Percentiles rank a stretch among this genome's conserved stretches.
Conservation (phyloP, 2,329 filamentous ascomycete species). For the Stachybotrys chlorohalonatus region DNA sequence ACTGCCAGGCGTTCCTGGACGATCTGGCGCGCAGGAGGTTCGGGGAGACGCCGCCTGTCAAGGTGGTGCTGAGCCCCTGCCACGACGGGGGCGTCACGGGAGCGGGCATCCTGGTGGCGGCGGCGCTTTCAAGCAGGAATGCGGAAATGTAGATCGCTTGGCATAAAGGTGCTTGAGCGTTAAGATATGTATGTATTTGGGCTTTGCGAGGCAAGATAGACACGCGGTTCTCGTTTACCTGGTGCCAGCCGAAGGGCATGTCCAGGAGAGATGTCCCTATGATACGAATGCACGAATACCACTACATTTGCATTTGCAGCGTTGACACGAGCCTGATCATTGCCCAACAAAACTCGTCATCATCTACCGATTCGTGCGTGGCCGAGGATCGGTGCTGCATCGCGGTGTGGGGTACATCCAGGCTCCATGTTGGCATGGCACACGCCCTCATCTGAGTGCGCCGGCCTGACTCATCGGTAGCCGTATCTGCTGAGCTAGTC, state of each 20-base stretch:
- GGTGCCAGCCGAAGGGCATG: too few relatives aligned
- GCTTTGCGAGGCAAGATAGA: too few relatives aligned
- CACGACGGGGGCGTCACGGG: conserved; percentile 55
- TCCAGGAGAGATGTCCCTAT: too few relatives aligned
- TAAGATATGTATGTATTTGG: neutral
- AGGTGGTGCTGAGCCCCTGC: conserved; percentile 43
- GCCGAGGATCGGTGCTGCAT: neutral
- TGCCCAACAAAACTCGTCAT: too few relatives aligned
- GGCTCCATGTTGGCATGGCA: neutral
- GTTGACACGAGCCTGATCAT: too few relatives aligned
- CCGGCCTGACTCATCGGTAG: neutral
- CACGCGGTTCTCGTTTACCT: too few relatives aligned
- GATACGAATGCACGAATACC: too few relatives aligned
- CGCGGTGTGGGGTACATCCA: neutral
- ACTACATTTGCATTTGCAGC: too few relatives aligned
- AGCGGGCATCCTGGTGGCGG: conserved; percentile 50
- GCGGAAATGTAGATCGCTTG: conserved; percentile 16
- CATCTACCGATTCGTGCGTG: neutral
- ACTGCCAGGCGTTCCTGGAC: conserved; percentile 63
- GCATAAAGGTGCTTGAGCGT: neutral
- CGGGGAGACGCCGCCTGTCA: conserved; percentile 21
- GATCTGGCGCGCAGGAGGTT: conserved; percentile 28
- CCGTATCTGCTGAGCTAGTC: too few relatives aligned
- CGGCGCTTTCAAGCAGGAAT: conserved; percentile 26
- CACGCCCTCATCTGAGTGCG: neutral